These are phyloP conservation scores for Rubia yunnanensis DNA, from an alignment of 257 asterid species.

Conservation along the genomic window DNA sequence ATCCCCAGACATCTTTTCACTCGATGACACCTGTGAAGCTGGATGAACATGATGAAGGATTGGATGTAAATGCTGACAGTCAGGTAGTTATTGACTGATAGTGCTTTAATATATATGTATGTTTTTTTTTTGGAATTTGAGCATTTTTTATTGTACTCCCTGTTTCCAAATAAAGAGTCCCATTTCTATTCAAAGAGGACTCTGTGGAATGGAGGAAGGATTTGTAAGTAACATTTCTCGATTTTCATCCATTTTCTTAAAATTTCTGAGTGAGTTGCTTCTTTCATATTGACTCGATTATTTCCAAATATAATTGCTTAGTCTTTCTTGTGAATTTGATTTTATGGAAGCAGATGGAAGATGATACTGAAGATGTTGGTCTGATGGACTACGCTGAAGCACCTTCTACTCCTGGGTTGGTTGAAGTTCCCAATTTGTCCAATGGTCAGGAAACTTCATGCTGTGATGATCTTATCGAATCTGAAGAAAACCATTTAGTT, in stretches of 20 bases:
- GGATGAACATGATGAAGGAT: constrained; percentile 44
- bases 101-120: background rate
- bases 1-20: constrained; percentile 56
- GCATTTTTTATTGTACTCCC: background rate
- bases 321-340: background rate
- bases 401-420: constrained; percentile 89
- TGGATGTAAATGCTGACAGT: constrained; percentile 26
- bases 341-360: constrained; percentile 37
- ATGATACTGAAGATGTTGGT: constrained; percentile 37
- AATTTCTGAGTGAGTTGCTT: background rate
- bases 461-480: constrained; percentile 68
- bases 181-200: too few relatives aligned
- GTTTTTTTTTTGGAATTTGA: background rate
- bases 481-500: constrained; percentile 43
- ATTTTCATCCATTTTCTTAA: background rate
- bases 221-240: background rate
- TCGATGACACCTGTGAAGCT: constrained; percentile 48
- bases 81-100: constrained; percentile 36
- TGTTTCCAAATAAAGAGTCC: background rate
- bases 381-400: constrained; percentile 79
- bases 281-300: background rate
- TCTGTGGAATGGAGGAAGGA: background rate
- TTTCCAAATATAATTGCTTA: background rate
- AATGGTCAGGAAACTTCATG: constrained; percentile 76
- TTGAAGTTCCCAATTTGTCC: constrained; percentile 67